Conservation (phyloP, 805 yeast genomes). For the Pichia occidentalis region DNA sequence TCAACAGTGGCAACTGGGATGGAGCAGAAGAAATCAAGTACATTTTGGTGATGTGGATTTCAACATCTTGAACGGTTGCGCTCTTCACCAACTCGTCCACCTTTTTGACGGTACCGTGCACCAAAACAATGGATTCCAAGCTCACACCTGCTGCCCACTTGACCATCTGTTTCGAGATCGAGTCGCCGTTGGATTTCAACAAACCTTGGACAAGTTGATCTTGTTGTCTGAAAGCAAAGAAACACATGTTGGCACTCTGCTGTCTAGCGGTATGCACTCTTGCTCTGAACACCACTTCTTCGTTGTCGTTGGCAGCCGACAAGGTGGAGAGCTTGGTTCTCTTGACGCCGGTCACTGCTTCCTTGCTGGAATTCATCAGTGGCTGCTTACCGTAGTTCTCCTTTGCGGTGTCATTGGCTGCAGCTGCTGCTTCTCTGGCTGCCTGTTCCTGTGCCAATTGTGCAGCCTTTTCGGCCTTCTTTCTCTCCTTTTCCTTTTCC, state of each 20-base stretch:
- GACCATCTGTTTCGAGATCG: constrained; percentile 89
- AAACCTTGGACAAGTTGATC: constrained; percentile 75
- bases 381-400: constrained; percentile 88
- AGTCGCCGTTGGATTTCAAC: constrained; percentile 61
- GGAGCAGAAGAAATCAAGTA: constrained; percentile 83
- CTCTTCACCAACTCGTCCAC: constrained; percentile 84
- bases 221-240: constrained; percentile 90
- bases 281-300: constrained; percentile 81
- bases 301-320: constrained; percentile 61
- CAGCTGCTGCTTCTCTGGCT: constrained; percentile 58
- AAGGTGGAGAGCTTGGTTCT: constrained; percentile 56
- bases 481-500: constrained; percentile 84
- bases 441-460: constrained; percentile 83
- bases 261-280: constrained; percentile 89
- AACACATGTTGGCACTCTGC: constrained; percentile 93
- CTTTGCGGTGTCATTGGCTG: constrained; percentile 80
- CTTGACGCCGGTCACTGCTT: constrained; percentile 52
- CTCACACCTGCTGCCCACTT: constrained; percentile 88
- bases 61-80: constrained; percentile 87
- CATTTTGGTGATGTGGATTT: constrained; percentile 69
- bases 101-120: constrained; percentile 76
- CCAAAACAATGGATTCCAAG: constrained; percentile 87
- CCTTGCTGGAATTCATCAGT: constrained; percentile 58
- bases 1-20: constrained; percentile 82
- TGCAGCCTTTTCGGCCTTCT: constrained; percentile 89